A percentile compares a stretch with the other conserved stretches of the same genome.
Conservation (phyloP, 352 stramenopile genomes). For the Phytophthora ohioensis region DNA sequence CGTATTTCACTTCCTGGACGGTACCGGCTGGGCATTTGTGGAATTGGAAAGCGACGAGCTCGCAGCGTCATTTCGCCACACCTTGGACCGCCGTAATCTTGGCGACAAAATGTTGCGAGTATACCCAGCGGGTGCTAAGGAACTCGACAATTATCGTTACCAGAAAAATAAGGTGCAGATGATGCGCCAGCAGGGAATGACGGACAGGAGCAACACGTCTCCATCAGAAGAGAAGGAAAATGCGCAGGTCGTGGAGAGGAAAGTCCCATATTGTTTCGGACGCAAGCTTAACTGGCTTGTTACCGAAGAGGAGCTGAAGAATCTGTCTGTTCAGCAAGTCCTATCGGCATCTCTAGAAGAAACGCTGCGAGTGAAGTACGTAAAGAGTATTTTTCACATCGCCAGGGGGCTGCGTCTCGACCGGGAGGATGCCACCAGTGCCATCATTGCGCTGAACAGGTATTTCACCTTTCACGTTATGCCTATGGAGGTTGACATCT, state of each 20-base stretch:
- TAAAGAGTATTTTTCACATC: constrained; percentile 71
- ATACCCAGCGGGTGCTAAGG: constrained; percentile 58
- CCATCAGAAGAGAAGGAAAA: constrained; percentile 35
- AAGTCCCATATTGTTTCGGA: constrained; percentile 64
- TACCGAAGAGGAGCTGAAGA: constrained; percentile 56
- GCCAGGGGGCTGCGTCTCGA: constrained; percentile 70
- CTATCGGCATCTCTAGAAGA: constrained; percentile 79
- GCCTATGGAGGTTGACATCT: constrained; percentile 71
- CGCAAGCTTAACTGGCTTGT: constrained; percentile 84
- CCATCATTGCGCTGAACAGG: constrained; percentile 81
- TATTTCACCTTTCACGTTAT: constrained; percentile 83
- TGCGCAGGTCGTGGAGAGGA: constrained; percentile 22
- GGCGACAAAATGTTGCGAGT: constrained; percentile 59
- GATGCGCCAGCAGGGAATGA: constrained; percentile 38
- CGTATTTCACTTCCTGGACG: constrained; percentile 80
- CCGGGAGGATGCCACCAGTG: constrained; percentile 74
- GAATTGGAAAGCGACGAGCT: constrained; percentile 65
- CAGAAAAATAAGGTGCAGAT: constrained; percentile 60
- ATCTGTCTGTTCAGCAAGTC: constrained; percentile 67
- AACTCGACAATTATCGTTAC: constrained; percentile 70
- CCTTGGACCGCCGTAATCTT: constrained; percentile 70
- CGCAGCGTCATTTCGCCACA: constrained; percentile 56
- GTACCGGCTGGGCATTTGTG: constrained; percentile 76
- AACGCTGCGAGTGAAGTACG: constrained; percentile 67
- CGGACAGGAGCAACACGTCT: constrained; percentile 23